Evolutionary conservation across 139 green algal genomes (phyloP).

Genomic region (Dunaliella primolecta): DNA sequence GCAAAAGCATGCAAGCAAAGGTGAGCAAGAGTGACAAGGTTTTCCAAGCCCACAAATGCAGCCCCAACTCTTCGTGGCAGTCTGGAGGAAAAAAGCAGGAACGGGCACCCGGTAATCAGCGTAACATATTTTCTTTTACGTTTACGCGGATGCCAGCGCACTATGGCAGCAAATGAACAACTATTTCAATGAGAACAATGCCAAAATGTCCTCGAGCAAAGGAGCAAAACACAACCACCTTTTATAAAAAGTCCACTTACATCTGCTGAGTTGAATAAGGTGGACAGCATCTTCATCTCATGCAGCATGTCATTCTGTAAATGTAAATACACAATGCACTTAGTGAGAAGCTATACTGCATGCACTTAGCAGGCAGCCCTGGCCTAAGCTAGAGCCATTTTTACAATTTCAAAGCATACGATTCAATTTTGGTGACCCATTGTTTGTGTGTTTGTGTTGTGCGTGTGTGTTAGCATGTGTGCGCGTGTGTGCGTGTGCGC

Average conservation of each 20-base stretch:
- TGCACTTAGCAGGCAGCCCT: too few species aligned
- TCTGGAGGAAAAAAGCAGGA: neutral
- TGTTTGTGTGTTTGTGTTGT: neutral
- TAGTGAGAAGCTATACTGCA: too few species aligned
- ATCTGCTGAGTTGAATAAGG: neutral
- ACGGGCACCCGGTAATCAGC: neutral
- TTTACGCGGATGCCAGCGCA: neutral
- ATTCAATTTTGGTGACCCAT: too few species aligned
- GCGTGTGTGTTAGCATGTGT: neutral
- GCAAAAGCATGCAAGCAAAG: too few species aligned
- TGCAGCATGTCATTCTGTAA: too few species aligned
- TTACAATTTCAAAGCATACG: too few species aligned
- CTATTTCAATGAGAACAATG: neutral
- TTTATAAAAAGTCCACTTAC: neutral
- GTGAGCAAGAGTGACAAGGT: too few species aligned
- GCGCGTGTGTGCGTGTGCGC: too few species aligned
- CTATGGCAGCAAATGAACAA: neutral
- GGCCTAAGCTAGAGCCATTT: too few species aligned
- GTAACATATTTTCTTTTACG: neutral
- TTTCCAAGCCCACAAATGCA: too few species aligned
- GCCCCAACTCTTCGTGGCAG: too few species aligned
- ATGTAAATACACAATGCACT: too few species aligned
- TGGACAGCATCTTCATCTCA: neutral
- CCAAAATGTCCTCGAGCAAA: neutral
- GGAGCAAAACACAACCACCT: neutral